Base-by-base conservation (phyloP, 2,329 filamentous ascomycete species). In the Sarocladium kiliense region DNA sequence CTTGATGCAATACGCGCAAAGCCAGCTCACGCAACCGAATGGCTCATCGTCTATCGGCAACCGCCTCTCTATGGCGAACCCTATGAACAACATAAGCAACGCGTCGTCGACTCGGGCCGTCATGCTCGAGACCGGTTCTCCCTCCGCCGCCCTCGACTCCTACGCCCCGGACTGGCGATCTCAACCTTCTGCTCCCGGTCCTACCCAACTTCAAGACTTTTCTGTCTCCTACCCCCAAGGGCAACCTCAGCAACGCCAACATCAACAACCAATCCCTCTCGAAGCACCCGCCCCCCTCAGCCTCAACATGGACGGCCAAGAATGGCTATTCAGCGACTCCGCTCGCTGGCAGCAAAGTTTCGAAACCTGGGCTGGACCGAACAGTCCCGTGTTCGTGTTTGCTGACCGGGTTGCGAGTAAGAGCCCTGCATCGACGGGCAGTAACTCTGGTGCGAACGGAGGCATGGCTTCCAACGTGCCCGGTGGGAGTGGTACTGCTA, bases 311-410 rank as follows among this genome's bases (percentile, higher is more conserved):
- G 79, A 82, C 57, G 75, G 75, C 9, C 76, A 79, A 58, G 78
- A 82, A 37, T 84, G 79, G 78, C 80, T 82, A 60, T 65, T 84
- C 19, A 81, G 75, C 54, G 81, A 84, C 57, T 76, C 80, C 18
- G 79, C 77, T 25, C 78, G 74, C 57, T 82, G 80, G 79, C 79
- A 83, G 56, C 78, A 81, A 55, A 76, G 80, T 57, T 84, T 83
- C 61, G 75, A 81, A 55, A 67, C 72, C 2, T 84, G 80, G 80
- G 75, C 73, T 32, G 34, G 34, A 21, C 26, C 44, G 19, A 23
- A 45, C 25, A 45, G 39, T 25, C 27, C 44, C 11, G 54, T 55
- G 11, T 58, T 56, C 39, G 34, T 56, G 26, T 56, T 56, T 27
- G 53, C 53, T 10, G 50, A 54, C 23, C 30, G 19, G 19, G n/a